Evolutionary conservation across 495 filamentous ascomycete species (phyloP), one percentile per base, ranked within the genome.

Genomic region (Penicillium paxilli): DNA sequence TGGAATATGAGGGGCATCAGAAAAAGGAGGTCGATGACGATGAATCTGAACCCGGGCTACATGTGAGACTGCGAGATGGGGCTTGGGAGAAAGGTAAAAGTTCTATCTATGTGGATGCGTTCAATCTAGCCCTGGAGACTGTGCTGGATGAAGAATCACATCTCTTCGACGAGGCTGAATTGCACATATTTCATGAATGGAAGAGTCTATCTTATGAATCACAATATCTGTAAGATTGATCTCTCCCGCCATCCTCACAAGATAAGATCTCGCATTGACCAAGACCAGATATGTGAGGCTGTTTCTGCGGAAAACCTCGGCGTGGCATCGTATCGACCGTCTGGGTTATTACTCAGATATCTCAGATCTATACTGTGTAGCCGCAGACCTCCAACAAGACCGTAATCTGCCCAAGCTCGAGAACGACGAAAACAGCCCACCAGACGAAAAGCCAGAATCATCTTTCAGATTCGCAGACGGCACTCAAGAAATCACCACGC

Each of bases 61-160:
- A 82, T 49, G 71, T 71, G 42, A 75, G 83, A 12, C 54, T 87
- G 38, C 76, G 74, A 33, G 71, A 82, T 59, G 67, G 79, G 5
- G 81, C 76, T 57, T 87, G 85, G 85, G 63, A 78, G 21, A 78
- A 73, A 44, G 84, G 85, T 4, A 83, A 77, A 63, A 96, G 86
- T 59, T 98, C 94, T 4, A 92, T 98, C 49, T 98, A 98, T 60
- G 91, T 97, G 14, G 93, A 98, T 70, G 94, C 93, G 17, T 98
- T 98, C 79, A 96, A 96, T 68, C 74, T 97, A 14, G 91, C 92
- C 16, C 77, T 98, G 38, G 86, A 92, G 54, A 98, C 91, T 2
- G 93, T 98, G 19, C 75, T 98, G 5, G 86, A 88, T 44, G 92
- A 97, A 42, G 94, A 98, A 65, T 79, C 83, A 2, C 91, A 96